phyloP scores from a whole-genome alignment of 2,329 filamentous ascomycete genomes.

The Fusarium chuoi region DNA sequence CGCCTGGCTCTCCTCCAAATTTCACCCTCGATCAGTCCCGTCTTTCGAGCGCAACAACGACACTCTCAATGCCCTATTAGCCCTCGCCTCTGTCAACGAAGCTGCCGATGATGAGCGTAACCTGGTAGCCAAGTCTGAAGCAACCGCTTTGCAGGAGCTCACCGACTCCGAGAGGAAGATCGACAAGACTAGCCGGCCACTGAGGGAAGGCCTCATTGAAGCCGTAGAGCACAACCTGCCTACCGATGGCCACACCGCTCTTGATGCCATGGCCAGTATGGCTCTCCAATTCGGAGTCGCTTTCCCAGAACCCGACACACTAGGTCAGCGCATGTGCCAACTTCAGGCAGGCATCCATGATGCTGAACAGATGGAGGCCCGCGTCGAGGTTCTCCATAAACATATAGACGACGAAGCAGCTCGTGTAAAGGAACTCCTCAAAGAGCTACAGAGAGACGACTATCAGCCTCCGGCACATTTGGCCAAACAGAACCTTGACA shows the following conservation, averaged over 20 bases:
- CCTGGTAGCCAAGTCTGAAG: slow-evolving; percentile 68
- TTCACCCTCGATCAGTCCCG: slow-evolving; percentile 71
- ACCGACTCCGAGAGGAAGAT: slow-evolving; percentile 28
- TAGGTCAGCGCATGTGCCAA: slow-evolving; percentile 64
- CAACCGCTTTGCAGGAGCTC: slow-evolving; percentile 66
- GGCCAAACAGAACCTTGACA: slow-evolving; percentile 77
- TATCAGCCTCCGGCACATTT: slow-evolving; percentile 69
- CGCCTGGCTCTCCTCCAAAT: slow-evolving; percentile 80
- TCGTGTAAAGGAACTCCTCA: slow-evolving; percentile 52
- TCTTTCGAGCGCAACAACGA: slow-evolving; percentile 88
- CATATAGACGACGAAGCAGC: slow-evolving; percentile 65
- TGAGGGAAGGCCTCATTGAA: slow-evolving; percentile 58
- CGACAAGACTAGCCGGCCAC: slow-evolving; percentile 43
- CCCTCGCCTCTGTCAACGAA: slow-evolving; percentile 81
- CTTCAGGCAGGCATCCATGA: slow-evolving; percentile 65
- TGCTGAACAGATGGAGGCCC: slow-evolving; percentile 64
- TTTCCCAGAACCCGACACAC: slow-evolving; percentile 57
- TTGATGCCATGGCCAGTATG: slow-evolving; percentile 67
- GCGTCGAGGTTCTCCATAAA: slow-evolving; percentile 65
- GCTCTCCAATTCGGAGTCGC: slow-evolving; percentile 62
- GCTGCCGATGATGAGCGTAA: slow-evolving; percentile 76
- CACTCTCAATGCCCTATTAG: slow-evolving; percentile 79
- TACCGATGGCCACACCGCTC: slow-evolving; percentile 63
- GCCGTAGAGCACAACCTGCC: slow-evolving; percentile 65
- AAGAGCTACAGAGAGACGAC: slow-evolving; percentile 54